Percentiles rank a stretch among this genome's conserved stretches.
These are phyloP conservation scores for Gryganskiella cystojenkinii DNA, from an alignment of 192 early-diverging fungal genomes.

Conservation along the genomic window DNA sequence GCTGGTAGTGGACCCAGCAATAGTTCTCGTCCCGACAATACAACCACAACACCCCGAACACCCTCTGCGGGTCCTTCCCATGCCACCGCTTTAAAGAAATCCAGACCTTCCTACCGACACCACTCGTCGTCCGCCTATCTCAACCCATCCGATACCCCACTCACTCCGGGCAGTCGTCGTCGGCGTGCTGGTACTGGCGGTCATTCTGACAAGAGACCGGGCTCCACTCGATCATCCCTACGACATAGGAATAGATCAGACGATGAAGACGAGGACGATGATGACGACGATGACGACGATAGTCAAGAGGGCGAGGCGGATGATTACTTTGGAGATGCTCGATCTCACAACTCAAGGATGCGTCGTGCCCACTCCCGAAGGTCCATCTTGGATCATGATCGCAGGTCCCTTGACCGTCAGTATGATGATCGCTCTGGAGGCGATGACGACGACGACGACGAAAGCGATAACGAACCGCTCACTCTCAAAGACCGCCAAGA, in stretches of 20 bases:
- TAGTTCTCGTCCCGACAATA: neutral
- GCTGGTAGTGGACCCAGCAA: neutral
- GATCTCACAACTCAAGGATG: conserved; percentile 26
- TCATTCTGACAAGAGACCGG: conserved; percentile 25
- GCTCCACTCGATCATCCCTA: conserved; percentile 39
- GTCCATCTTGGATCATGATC: conserved; percentile 1
- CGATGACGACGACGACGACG: conserved; percentile 19
- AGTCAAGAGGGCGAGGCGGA: conserved; percentile 12
- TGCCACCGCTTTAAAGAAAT: conserved; percentile 5
- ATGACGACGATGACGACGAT: conserved; percentile 14
- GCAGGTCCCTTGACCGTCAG: conserved; percentile 5
- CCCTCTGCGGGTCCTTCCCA: neutral
- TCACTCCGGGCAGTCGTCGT: conserved; percentile 40
- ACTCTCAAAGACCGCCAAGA: conserved; percentile 50
- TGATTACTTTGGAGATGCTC: conserved; percentile 23
- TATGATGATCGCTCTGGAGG: conserved; percentile 20
- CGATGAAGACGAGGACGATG: conserved; percentile 30
- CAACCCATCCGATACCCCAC: conserved; percentile 3
- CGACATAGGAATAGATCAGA: conserved; percentile 27
- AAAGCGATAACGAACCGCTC: conserved; percentile 31
- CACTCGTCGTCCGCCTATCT: conserved; percentile 21
- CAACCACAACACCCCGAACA: neutral
- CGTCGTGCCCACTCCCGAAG: conserved; percentile 21
- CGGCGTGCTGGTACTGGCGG: conserved; percentile 12
- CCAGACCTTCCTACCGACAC: conserved; percentile 27